Evolutionary conservation across 176 grass and related monocot species (phyloP), one percentile per base, ranked within the genome.

Genomic region (Oryza punctata): DNA sequence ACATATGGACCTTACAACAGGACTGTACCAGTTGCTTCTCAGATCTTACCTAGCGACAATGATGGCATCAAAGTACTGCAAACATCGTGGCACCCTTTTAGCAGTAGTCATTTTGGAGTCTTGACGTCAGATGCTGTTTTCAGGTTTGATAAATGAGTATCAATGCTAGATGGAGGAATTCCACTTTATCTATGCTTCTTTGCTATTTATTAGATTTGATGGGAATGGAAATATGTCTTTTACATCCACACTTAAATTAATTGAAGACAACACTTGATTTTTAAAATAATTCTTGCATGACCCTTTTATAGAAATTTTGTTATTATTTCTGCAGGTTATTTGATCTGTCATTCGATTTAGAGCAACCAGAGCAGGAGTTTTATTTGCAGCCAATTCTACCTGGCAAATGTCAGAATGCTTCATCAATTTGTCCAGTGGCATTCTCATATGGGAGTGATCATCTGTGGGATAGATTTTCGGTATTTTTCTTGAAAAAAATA

Each of bases 391-490:
- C 84, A 46, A 85, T 90, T 79, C 67, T 88, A 87, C 79, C 93
- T 87, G 93, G 87, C 66, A 93, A 71, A 88, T 92, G 90, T 73
- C 87, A 88, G 70, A 95, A 91, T 83, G 91, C 89, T 83, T 88
- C 88, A 2, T 91, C 89, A 16, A 83, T 94, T 73, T 96, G 82
- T 80, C 96, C 93, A 13, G 87, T 99, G 60, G 87, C 91, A 87
- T 99, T 99, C 83, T 94, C 89, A 59, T 95, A 89, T 65, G 96
- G 96, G 68, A 86, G 82, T 69, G 82, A 91, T 90, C 93, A 94
- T 94, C 83, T 99, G 5, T 99, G 96, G 96, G 96, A 99, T 77
- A 92, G 85, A 82, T 99, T 96, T 85, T 94, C 91, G 72, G 96
- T 98, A 80, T 64, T 87, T 85, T 16, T 68, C 37, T 74, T 83